Conservation (phyloP, 2,329 filamentous ascomycete genomes). For the Aureobasidium namibiae region DNA sequence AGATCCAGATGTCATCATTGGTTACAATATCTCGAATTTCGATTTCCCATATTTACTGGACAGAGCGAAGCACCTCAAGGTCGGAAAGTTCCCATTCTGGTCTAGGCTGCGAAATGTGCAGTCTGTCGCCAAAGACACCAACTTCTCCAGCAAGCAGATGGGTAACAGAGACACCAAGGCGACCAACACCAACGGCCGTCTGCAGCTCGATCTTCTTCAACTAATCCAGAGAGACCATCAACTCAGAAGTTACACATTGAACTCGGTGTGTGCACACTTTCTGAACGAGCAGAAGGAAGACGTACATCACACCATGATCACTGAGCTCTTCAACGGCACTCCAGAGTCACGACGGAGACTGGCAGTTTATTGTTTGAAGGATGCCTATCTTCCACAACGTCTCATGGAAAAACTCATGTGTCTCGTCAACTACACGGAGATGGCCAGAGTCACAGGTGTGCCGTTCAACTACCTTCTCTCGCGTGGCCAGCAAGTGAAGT, state of each 20-base stretch:
- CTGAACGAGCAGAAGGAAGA: slow-evolving; percentile 97
- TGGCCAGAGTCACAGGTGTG: slow-evolving; percentile 98
- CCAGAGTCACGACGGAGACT: slow-evolving; percentile 83
- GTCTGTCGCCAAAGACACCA: slow-evolving; percentile 68
- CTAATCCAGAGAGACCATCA: slow-evolving; percentile 92
- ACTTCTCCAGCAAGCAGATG: slow-evolving; percentile 97
- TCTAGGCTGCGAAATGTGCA: slow-evolving; percentile 63
- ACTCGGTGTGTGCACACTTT: slow-evolving; percentile 92
- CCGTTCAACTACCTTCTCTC: slow-evolving; percentile 92
- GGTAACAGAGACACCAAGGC: slow-evolving; percentile 89
- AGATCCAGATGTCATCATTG: slow-evolving; percentile 95
- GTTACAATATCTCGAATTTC: slow-evolving; percentile 98
- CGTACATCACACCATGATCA: slow-evolving; percentile 98
- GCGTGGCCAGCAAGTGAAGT: slow-evolving; percentile 93
- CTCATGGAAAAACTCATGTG: slow-evolving; percentile 97
- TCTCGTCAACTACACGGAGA: slow-evolving; percentile 98
- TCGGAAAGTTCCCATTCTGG: slow-evolving; percentile 76
- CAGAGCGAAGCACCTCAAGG: slow-evolving; percentile 75
- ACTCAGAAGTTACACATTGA: slow-evolving; percentile 90
- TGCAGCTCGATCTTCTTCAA: slow-evolving; percentile 92
- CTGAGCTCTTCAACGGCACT: slow-evolving; percentile 93
- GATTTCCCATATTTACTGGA: slow-evolving; percentile 95
- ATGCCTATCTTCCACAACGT: slow-evolving; percentile 88
- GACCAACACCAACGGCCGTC: slow-evolving; percentile 87
- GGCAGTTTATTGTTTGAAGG: slow-evolving; percentile 93